Conservation (phyloP, 768 basidiomycete species). For the Imleria badia region DNA sequence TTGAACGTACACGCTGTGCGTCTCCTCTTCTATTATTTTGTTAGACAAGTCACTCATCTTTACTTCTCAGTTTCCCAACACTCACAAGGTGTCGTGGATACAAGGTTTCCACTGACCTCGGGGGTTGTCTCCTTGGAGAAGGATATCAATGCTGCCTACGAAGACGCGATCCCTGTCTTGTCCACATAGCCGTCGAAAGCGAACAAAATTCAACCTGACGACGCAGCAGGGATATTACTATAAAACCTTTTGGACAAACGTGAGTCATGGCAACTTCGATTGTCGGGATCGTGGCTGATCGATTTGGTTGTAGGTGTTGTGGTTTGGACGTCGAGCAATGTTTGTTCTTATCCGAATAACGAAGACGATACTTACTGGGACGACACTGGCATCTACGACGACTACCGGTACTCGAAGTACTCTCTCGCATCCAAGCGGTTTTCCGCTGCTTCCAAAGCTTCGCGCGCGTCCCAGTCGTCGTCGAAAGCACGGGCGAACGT, state of each 20-base stretch:
- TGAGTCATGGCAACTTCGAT: conserved; percentile 28
- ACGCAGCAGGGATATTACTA: conserved; percentile 86
- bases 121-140: conserved; percentile 85
- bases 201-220: conserved; percentile 57
- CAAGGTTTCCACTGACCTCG: conserved; percentile 77
- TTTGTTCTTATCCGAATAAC: conserved; percentile 41
- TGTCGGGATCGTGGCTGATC: conserved; percentile 11
- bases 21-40: neutral
- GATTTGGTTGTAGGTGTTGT: conserved; percentile 51
- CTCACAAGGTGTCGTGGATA: conserved; percentile 95
- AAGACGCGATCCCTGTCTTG: conserved; percentile 85
- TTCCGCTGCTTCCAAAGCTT: conserved; percentile 18
- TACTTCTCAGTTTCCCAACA: conserved; percentile 68
- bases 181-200: conserved; percentile 76
- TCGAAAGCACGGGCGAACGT: conserved; percentile 23
- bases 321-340: conserved; percentile 87
- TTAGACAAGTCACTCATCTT: neutral
- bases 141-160: conserved; percentile 87
- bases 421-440: conserved; percentile 44
- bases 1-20: conserved; percentile 84
- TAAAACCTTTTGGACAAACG: conserved; percentile 84
- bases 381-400: conserved; percentile 81
- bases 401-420: conserved; percentile 70
- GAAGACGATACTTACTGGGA: conserved; percentile 56
- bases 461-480: conserved; percentile 25